Conservation (phyloP, 495 filamentous ascomycete genomes). For the Articulospora tetracladia region DNA sequence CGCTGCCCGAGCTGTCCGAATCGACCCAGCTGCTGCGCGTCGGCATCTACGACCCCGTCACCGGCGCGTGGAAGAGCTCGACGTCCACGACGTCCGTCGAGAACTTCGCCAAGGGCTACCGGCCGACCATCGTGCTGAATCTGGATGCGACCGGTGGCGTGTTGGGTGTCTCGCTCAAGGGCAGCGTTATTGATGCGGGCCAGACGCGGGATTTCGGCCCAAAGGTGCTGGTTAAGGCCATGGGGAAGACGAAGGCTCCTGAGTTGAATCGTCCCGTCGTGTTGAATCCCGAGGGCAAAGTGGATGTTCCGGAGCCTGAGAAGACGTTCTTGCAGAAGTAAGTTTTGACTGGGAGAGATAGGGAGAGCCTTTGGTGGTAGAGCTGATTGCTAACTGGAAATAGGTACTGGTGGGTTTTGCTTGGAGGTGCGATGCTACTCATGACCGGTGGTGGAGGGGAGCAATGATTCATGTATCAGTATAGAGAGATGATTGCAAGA, state of each 20-base stretch:
- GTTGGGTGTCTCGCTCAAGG: conserved; percentile 36
- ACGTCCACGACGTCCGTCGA: conserved; percentile 41
- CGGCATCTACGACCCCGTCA: conserved; percentile 41
- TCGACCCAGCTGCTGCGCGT: conserved; percentile 39
- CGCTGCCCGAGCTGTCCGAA: conserved; percentile 41
- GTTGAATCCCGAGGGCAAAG: conserved; percentile 55
- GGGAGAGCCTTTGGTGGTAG: neutral
- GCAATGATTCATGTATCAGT: neutral
- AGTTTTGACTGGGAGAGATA: conserved; percentile 21
- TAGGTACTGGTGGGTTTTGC: conserved; percentile 46
- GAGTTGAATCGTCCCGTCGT: conserved; percentile 64
- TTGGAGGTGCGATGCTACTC: conserved; percentile 28
- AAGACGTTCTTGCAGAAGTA: conserved; percentile 72
- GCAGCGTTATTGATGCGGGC: conserved; percentile 48
- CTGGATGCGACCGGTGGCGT: conserved; percentile 36
- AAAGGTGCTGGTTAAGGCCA: conserved; percentile 45
- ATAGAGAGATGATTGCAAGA: neutral
- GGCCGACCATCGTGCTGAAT: conserved; percentile 42
- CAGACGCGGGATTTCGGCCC: conserved; percentile 53
- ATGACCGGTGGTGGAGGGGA: conserved; percentile 38
- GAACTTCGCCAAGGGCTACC: conserved; percentile 51
- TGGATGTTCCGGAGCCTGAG: conserved; percentile 47
- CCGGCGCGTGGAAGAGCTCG: conserved; percentile 39
- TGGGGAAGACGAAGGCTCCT: conserved; percentile 46
- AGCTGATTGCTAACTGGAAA: conserved; percentile 1